These are phyloP conservation scores for Cotoneaster glaucophyllus DNA, from an alignment of 306 rosid species.

Conservation along the genomic window DNA sequence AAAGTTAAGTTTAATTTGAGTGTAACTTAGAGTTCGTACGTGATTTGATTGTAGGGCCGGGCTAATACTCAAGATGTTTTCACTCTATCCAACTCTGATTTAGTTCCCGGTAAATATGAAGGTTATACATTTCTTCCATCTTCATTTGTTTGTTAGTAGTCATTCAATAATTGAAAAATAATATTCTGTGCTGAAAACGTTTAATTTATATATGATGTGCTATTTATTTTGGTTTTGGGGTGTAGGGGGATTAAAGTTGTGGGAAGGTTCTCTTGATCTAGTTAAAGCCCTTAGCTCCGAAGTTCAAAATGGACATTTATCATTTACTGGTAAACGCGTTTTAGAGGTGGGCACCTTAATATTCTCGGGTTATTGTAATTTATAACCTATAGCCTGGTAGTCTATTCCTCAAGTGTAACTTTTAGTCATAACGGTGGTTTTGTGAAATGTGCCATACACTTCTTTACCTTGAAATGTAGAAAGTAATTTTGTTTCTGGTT, in stretches of 20 bases:
- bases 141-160: neutral
- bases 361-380: neutral
- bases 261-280: conserved; percentile 90
- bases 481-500: neutral
- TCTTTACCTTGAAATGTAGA: neutral
- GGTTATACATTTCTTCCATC: conserved; percentile 30
- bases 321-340: conserved; percentile 56
- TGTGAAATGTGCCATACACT: neutral
- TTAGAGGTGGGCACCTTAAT: conserved; percentile 64
- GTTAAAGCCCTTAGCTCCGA: conserved; percentile 63
- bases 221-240: conserved; percentile 9
- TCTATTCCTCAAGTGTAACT: neutral
- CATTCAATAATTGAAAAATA: neutral
- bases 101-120: conserved; percentile 93
- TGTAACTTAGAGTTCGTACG: neutral
- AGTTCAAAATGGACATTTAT: conserved; percentile 38
- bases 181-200: neutral
- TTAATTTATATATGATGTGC: neutral
- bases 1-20: neutral
- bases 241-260: conserved; percentile 79
- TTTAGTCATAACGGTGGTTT: neutral
- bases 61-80: conserved; percentile 79
- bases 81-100: conserved; percentile 81
- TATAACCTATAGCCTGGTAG: neutral
- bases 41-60: conserved; percentile 48